These are phyloP conservation scores for Dactylellina cionopaga DNA, from an alignment of 2,329 filamentous ascomycete species.

Conservation along the genomic window DNA sequence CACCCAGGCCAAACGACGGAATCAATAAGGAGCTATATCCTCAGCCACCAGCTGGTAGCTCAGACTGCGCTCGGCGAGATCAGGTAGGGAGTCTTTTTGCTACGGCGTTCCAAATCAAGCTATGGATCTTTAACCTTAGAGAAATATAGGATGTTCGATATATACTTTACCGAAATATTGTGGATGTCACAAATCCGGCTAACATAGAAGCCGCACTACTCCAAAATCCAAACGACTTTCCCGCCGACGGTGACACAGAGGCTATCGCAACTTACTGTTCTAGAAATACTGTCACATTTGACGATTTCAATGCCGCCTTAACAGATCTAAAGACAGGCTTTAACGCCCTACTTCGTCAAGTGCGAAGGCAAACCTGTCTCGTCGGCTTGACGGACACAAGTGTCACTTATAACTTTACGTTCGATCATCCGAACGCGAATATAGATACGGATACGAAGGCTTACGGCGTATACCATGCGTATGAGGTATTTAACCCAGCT, in stretches of 20 bases:
- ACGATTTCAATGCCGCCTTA: background rate
- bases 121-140: background rate
- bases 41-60: background rate
- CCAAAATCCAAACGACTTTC: slow-evolving; percentile 6
- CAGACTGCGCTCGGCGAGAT: background rate
- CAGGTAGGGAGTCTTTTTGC: too few relatives aligned
- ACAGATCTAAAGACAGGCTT: too few relatives aligned
- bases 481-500: background rate
- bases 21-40: background rate
- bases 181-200: background rate
- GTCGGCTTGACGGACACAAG: background rate
- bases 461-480: background rate
- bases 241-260: background rate
- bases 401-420: background rate
- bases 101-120: too few relatives aligned
- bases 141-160: background rate
- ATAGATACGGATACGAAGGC: background rate
- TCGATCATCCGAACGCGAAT: background rate
- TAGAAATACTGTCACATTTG: background rate
- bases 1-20: background rate
- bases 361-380: background rate
- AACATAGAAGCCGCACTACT: background rate
- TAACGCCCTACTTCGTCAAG: background rate
- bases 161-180: background rate
- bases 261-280: background rate